These are phyloP conservation scores for Rugonectria rugulosa DNA, from an alignment of 2,329 filamentous ascomycete species.

Conservation along the genomic window DNA sequence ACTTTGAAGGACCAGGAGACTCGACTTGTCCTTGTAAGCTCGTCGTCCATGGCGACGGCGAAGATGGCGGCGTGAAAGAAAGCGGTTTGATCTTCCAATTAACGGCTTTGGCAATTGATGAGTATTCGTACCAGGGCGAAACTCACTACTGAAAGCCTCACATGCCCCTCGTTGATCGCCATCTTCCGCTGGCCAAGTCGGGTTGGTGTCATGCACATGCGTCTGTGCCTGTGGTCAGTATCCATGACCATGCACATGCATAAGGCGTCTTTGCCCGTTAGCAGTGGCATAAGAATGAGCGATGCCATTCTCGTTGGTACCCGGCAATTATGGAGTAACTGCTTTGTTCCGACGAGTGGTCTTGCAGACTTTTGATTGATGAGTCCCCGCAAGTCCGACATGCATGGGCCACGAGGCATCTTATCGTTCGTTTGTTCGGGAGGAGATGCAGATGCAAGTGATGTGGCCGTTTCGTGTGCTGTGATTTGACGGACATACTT, in stretches of 20 bases:
- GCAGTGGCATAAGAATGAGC: neutral
- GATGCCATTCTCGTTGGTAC: neutral
- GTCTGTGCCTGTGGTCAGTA: slow-evolving; percentile 12
- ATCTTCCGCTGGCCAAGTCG: slow-evolving; percentile 6
- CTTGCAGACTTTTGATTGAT: neutral
- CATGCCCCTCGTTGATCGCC: slow-evolving; percentile 7
- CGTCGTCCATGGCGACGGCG: slow-evolving; percentile 2
- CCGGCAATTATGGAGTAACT: neutral
- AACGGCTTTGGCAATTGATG: neutral
- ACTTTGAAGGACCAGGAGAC: no score
- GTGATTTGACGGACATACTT: no score
- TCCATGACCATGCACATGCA: slow-evolving; percentile 13
- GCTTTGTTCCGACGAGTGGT: neutral
- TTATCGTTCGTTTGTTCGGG: neutral
- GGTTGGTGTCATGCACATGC: slow-evolving; percentile 10
- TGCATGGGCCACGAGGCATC: slow-evolving; percentile 10
- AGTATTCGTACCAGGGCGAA: neutral
- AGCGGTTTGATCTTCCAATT: neutral
- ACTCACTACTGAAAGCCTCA: neutral
- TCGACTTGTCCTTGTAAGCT: no score
- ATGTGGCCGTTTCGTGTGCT: no score
- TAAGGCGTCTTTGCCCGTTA: neutral
- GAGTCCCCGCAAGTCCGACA: neutral
- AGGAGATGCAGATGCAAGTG: slow-evolving; percentile 5
- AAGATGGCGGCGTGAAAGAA: neutral